Base-by-base conservation (phyloP, 495 filamentous ascomycete species). In the Talaromyces ruber region DNA sequence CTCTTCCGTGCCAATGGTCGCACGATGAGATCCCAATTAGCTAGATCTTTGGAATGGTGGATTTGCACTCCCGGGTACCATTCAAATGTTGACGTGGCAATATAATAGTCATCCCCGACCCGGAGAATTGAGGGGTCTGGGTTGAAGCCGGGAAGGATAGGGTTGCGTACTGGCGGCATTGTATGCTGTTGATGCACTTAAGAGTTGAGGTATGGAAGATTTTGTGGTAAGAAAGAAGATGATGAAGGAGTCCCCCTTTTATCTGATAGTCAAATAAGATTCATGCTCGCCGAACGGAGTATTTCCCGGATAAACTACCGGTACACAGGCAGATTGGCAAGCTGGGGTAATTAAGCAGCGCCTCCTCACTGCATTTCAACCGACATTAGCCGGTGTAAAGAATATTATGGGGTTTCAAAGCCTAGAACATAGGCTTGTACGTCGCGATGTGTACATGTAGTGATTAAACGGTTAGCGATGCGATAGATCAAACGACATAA, bases 61-160 rank as follows among this genome's bases (percentile, higher is more conserved):
- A 88, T 85, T 61, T 81, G 83, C 7, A 83, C 75, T 14, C 82
- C 84, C 0, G 84, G 84, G 58, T 77, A 86, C 77, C 80, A 86
- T 65, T 87, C 83, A 58, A 87, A 86, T 1, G 82, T 84, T 22
- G 84, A 86, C 2, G 82, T 85, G 34, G 82, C 82, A 60, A 87
- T 81, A 70, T 84, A 86, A 70, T 85, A 87, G 68, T 85, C 81
- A 1, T 75, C 67, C 45, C 78, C 78, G 45, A 83, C 79, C 45
- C 82, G 77, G 61, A 85, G 62, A 68, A 86, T 77, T 1, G 84
- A 86, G 12, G 84, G 84, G 71, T 87, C 84, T 12, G 84, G 70
- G 67, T 85, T 84, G 73, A 84, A 87, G 24, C 84, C 84, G 12
- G 84, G 82, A 43, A 87, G 70, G 64, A 87, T 84, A 26, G 84